These are phyloP conservation scores for Jaapia argillacea DNA, from an alignment of 768 basidiomycete genomes.

Conservation along the genomic window DNA sequence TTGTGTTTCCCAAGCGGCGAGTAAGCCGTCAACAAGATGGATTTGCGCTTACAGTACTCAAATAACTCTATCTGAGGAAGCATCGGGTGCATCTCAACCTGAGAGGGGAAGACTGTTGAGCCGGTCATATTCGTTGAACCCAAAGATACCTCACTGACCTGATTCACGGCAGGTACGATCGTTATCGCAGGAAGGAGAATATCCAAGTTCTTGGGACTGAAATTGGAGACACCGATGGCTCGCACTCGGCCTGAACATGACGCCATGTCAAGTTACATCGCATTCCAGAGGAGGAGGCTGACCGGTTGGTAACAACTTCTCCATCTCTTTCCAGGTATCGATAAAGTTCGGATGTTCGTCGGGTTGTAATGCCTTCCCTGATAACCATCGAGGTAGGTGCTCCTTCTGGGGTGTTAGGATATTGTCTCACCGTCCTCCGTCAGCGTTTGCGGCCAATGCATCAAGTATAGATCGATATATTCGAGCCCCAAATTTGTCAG, in stretches of 20 bases:
- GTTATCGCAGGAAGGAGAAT: conserved; percentile 22
- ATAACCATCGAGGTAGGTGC: background rate
- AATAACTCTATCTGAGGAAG: conserved; percentile 33
- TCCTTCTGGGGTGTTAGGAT: background rate
- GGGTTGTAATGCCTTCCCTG: conserved; percentile 9
- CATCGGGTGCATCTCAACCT: conserved; percentile 36
- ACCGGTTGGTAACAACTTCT: conserved; percentile 10
- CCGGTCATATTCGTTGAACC: conserved; percentile 4
- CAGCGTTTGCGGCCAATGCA: conserved; percentile 6
- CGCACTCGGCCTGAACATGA: conserved; percentile 31
- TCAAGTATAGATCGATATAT: conserved; percentile 10
- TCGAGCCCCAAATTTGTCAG: conserved; percentile 6
- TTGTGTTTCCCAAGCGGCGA: conserved; percentile 29
- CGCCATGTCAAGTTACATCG: background rate
- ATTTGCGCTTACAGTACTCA: conserved; percentile 28
- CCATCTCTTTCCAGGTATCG: conserved; percentile 19
- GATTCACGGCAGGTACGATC: conserved; percentile 30
- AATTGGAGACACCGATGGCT: conserved; percentile 40
- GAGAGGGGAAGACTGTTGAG: conserved; percentile 5
- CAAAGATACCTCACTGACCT: conserved; percentile 11
- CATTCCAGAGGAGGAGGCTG: too few relatives aligned
- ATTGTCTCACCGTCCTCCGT: background rate
- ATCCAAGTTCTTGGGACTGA: conserved; percentile 29
- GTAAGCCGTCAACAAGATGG: conserved; percentile 38
- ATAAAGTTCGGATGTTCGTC: conserved; percentile 5